Base-by-base conservation (phyloP, 495 filamentous ascomycete species). In the Viridothelium virens region DNA sequence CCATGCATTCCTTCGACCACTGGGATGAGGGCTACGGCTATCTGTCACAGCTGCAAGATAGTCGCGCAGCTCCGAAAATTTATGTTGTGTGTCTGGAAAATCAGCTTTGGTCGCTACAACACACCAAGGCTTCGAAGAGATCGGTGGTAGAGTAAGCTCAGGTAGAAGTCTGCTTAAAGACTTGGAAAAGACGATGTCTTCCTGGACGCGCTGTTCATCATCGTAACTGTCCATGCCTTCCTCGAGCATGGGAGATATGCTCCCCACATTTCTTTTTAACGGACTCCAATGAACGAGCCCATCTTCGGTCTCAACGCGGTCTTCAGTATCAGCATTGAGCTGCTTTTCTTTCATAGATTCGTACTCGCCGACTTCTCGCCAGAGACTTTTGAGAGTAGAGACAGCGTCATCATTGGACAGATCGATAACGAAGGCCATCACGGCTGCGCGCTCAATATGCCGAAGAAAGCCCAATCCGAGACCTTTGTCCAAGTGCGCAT, bases 21-120 rank as follows among this genome's bases (percentile, higher is more conserved):
- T 88, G 0, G 91, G 91, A 77, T 96, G 91, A 48, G 80, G 79
- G 56, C 81, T 77, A 14, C 77, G 75, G 1, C 87, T 84, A 16
- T 79, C 75, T 44, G 82, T 81, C 3, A 96, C 80, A 1, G 76
- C 79, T 1, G 81, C 75, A 2, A 96, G 75, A 75, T 94, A 96
- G 1, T 75, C 76, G 64, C 86, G 85, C 70, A 98, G 74, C 61
- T 76, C 76, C 36, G 71, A 78, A 74, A 90, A 98, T 69, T 92
- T 94, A 33, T 87, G 82, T 75, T 91, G 82, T 5, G 95, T 94
- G 1, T 83, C 82, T 9, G 85, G 83, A 61, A 97, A 73, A 75
- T 98, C 94, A 10, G 91, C 92, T 76, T 98, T 98, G 44, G 92
- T 96, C 9, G 92, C 95, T 44, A 97, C 89, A 1, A 97, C 92